Evolutionary conservation across 75 land plant species (phyloP), one percentile per base, ranked within the genome.

Genomic region (Picea glauca): DNA sequence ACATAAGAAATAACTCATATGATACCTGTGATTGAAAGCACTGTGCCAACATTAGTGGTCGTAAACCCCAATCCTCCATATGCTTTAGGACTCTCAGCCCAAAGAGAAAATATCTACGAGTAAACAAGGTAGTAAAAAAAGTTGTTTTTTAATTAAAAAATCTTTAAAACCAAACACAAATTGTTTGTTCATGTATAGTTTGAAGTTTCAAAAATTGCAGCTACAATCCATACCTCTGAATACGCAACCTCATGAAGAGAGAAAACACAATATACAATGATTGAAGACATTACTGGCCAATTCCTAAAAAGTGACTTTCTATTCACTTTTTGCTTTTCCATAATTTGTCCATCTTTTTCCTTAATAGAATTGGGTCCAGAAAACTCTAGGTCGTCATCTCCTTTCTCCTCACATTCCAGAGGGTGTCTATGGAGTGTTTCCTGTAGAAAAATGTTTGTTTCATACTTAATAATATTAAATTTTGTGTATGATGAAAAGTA

Each of bases 211-310:
- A 75, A 32, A 50, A 76, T 35, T 46, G 50, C 65, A 50, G 58
- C 26, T 62, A 60, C 5, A 80, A 40, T 64, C 21, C 78, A 26
- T 77, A 88, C 92, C 92, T 90, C 92, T 66, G 83, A 58, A 60
- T 85, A 90, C 58, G 92, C 85, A 62, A 85, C 83, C 33, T 90
- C 88, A 62, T 88, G 86, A 18, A 88, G 78, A 33, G 82, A 77
- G 73, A 82, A 88, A 62, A 90, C 43, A 67, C 86, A 88, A 82
- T 83, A 90, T 15, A 86, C 50, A 74, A 72, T 20, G 38, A 88
- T 78, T 23, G 85, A 72, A 35, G 84, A 77, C 79, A 90, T 82
- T 58, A 81, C 54, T 30, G 83, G 84, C 85, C 85, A 77, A 59
- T 82, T 90, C 74, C 59, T 74, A 18, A 79, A 74, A 3, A 86